Evolutionary conservation across 176 grass and related monocot genomes (phyloP).

Genomic region (Oryza glaberrima): DNA sequence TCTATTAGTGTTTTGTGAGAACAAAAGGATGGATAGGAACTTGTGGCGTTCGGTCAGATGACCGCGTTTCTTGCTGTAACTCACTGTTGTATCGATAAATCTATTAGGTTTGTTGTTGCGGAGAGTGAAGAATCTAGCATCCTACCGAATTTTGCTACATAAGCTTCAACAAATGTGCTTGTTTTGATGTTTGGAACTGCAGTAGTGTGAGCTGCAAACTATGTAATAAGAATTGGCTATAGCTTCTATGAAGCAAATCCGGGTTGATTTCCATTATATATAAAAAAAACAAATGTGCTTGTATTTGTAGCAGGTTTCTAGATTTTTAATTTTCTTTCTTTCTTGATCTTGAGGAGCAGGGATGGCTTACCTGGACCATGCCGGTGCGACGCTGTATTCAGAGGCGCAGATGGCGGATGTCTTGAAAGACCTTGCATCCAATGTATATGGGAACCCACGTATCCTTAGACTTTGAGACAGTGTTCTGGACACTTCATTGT

Average conservation of each 20-base stretch:
- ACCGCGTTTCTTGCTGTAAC: not conserved
- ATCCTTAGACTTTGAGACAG: conserved; percentile 54
- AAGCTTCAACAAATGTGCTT: conserved; percentile 10
- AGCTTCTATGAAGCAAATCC: too few species aligned
- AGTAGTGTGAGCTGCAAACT: too few species aligned
- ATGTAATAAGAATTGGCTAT: too few species aligned
- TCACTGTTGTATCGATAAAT: not conserved
- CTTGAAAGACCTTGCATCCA: conserved; percentile 61
- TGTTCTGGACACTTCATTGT: not conserved
- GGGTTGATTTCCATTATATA: too few species aligned
- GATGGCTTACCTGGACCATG: conserved; percentile 84
- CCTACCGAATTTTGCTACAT: not conserved
- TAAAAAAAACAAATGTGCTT: not conserved
- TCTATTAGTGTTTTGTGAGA: not conserved
- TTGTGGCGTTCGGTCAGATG: not conserved
- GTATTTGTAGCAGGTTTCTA: not conserved
- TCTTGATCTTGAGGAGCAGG: conserved; percentile 41
- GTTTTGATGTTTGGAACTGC: not conserved
- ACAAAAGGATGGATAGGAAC: not conserved
- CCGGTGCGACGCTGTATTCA: conserved; percentile 77
- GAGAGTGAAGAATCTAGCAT: not conserved
- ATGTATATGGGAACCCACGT: conserved; percentile 95
- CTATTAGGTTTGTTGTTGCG: not conserved
- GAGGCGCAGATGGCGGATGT: conserved; percentile 79
- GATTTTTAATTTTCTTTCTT: not conserved